Conservation (phyloP, 2,329 filamentous ascomycete genomes). For the Fusarium nygamai region DNA sequence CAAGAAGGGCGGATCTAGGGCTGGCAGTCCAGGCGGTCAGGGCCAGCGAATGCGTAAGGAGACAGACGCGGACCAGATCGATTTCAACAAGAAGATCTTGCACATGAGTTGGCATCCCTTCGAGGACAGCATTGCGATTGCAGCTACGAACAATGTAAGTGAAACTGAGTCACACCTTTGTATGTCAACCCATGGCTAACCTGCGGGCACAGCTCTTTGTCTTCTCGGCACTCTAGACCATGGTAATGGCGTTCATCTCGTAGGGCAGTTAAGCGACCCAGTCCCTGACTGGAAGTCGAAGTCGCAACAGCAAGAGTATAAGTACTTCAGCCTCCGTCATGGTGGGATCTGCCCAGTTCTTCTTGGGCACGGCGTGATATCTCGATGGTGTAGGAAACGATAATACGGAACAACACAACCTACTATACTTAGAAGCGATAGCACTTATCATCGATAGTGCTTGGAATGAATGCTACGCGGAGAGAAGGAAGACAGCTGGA, state of each 20-base stretch:
- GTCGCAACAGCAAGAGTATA: slow-evolving; percentile 30
- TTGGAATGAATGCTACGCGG: slow-evolving; percentile 22
- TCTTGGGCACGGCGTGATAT: slow-evolving; percentile 34
- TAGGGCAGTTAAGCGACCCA: slow-evolving; percentile 29
- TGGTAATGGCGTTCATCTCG: slow-evolving; percentile 41
- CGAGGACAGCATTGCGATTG: slow-evolving; percentile 99
- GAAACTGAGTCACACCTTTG: neutral
- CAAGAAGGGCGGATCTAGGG: slow-evolving; percentile 90
- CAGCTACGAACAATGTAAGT: slow-evolving; percentile 98
- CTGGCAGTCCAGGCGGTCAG: slow-evolving; percentile 83
- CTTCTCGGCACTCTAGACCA: slow-evolving; percentile 75
- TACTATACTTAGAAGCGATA: slow-evolving; percentile 41
- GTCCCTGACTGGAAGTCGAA: slow-evolving; percentile 23
- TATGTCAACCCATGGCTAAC: slow-evolving; percentile 38
- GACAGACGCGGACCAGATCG: slow-evolving; percentile 98
- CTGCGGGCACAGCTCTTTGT: slow-evolving; percentile 70
- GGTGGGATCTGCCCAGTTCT: slow-evolving; percentile 29
- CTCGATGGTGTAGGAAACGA: slow-evolving; percentile 30
- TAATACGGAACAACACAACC: slow-evolving; percentile 34
- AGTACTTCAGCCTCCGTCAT: slow-evolving; percentile 23
- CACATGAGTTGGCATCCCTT: slow-evolving; percentile 99
- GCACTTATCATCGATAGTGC: slow-evolving; percentile 18
- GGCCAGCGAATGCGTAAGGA: slow-evolving; percentile 98
- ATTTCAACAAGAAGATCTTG: slow-evolving; percentile 99
- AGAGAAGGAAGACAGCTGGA: slow-evolving; percentile 21